Base-by-base conservation (phyloP, 495 filamentous ascomycete species). In the Pseudomonodictys pantanalensis region DNA sequence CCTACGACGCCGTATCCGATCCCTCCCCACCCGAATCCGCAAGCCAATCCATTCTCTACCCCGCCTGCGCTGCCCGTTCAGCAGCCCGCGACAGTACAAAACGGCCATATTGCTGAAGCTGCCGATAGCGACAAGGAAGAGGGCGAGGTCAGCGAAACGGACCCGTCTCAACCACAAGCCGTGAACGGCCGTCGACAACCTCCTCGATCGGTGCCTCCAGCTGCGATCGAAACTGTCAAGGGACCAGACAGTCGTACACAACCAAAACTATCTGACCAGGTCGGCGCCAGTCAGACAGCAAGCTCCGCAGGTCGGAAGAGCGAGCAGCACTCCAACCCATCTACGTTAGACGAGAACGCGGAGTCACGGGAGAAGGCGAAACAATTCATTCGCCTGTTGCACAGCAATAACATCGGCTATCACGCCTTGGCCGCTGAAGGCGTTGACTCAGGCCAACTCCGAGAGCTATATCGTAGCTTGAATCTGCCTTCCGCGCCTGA, bases 71-170 rank as follows among this genome's bases (percentile, higher is more conserved):
- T 5, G 47, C 47, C 47, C n/a, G 12, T 25, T 6, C 32, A 41
- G 7, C 54, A 32, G n/a, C 43, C 71, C 58, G 10, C 39, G 69
- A 6, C 41, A 24, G 32, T 24, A 67, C 67, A 32, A 63, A 51
- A 28, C 50, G 65, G 43, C 47, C 69, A 67, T 5, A 68, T 78
- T 30, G 65, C 72, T 12, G 66, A 61, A 22, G 18, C 56, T 10
- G 22, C 26, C 8, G 55, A 60, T 61, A 65, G 23, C 32, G 56
- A 18, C 50, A 77, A 80, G 29, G 88, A 93, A 59, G 88, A 92
- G 65, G 87, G 87, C 1, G 88, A 92, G 66, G 66, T 91, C 17
- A 88, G 85, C 62, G 88, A 91, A 58, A 78, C 76, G 0, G 84
- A 85, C 62, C 79, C 75, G 38, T 77, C 79, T 63, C 65, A 39